Evolutionary conservation across 202 grass and related monocot genomes (phyloP).

Genomic region (Saccharum hybrid): DNA sequence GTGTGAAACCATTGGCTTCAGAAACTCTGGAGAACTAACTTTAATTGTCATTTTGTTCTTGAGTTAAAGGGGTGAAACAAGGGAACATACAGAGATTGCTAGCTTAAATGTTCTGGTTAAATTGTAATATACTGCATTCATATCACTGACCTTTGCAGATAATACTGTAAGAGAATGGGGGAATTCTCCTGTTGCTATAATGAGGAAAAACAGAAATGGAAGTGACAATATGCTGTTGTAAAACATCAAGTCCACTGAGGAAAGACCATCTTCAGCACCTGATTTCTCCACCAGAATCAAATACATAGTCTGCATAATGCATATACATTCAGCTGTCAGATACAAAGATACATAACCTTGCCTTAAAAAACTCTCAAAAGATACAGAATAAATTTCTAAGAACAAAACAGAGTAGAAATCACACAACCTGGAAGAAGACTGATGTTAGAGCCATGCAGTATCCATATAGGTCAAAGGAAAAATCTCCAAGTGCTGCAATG

Average conservation of each 20-base stretch:
- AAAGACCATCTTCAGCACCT: constrained; percentile 93
- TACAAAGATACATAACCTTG: neutral
- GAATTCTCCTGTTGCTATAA: constrained; percentile 95
- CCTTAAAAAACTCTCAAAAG: neutral
- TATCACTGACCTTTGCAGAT: constrained; percentile 76
- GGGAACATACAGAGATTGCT: neutral
- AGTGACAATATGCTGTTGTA: constrained; percentile 87
- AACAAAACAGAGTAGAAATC: constrained; percentile 32
- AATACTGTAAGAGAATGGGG: constrained; percentile 77
- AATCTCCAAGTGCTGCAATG: constrained; percentile 92
- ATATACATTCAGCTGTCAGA: constrained; percentile 28
- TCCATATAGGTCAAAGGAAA: constrained; percentile 94
- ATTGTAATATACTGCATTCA: neutral
- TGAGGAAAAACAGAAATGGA: constrained; percentile 92
- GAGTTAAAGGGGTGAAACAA: constrained; percentile 15
- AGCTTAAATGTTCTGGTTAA: constrained; percentile 8
- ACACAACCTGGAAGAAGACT: constrained; percentile 93
- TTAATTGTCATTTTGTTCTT: neutral
- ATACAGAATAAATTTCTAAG: neutral
- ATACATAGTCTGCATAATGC: constrained; percentile 94
- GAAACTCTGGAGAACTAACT: neutral
- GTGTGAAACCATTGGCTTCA: constrained; percentile 6
- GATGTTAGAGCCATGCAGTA: constrained; percentile 94
- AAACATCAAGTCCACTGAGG: constrained; percentile 96
- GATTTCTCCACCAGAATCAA: constrained; percentile 96